A percentile compares a stretch with the other conserved stretches of the same genome.
These are phyloP conservation scores for Serendipita indica DNA, from an alignment of 768 basidiomycete species.

Conservation along the genomic window DNA sequence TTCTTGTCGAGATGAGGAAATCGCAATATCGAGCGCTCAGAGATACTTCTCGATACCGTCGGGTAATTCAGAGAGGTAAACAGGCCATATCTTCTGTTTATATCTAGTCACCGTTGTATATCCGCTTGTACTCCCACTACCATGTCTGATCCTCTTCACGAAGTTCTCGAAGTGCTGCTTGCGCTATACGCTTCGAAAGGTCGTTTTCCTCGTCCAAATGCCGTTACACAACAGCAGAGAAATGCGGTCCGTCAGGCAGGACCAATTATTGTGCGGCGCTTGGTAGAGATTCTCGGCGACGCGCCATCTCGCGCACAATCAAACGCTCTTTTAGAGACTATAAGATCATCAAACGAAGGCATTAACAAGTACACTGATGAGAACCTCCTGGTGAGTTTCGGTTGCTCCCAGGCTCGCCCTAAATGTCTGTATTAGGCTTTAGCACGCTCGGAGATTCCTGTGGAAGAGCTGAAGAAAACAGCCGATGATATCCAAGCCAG, in stretches of 20 bases:
- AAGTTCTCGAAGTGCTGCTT: background rate
- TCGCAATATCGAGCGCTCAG: background rate
- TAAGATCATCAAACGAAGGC: background rate
- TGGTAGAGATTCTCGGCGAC: background rate
- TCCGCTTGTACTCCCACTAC: background rate
- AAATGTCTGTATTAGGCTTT: background rate
- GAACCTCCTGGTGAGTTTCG: background rate
- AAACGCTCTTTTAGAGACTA: background rate
- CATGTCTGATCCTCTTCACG: background rate
- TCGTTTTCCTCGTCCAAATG: background rate
- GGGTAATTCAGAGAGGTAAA: no score
- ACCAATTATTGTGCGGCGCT: background rate
- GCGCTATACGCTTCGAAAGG: background rate
- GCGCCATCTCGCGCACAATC: background rate
- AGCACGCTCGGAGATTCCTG: constrained; percentile 14
- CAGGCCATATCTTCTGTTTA: no score
- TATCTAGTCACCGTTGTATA: background rate
- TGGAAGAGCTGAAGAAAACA: constrained; percentile 16
- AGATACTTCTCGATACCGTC: no score
- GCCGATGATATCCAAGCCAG: constrained; percentile 15
- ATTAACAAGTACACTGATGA: background rate
- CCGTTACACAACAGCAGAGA: background rate
- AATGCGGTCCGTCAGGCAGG: background rate
- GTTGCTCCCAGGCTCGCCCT: background rate
- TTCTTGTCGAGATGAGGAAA: background rate